Evolutionary conservation across 1,139 yeast genomes (phyloP).

Genomic region (Dujonia santamariae): DNA sequence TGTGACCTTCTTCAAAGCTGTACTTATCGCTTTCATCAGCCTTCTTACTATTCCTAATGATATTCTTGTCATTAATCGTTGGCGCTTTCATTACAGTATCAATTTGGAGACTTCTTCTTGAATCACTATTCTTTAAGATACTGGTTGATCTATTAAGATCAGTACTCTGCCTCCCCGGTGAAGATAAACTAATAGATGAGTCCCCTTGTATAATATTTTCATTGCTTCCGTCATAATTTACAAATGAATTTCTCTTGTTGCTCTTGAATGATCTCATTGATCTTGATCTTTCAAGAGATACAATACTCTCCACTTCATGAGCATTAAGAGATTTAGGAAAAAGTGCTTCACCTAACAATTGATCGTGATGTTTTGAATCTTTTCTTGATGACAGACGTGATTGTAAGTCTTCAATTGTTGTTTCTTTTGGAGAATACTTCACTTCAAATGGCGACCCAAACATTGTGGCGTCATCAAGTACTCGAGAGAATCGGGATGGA

Average conservation of each 20-base stretch:
- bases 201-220: slow-evolving; percentile 38
- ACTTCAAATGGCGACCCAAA: slow-evolving; percentile 7
- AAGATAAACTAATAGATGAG: slow-evolving; percentile 16
- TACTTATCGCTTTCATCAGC: slow-evolving; percentile 1
- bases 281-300: slow-evolving; percentile 66
- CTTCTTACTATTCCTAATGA: neutral
- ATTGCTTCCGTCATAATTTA: slow-evolving; percentile 48
- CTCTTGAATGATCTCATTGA: slow-evolving; percentile 49
- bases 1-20: slow-evolving; percentile 15
- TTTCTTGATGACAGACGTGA: slow-evolving; percentile 2
- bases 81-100: slow-evolving; percentile 5
- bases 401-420: neutral
- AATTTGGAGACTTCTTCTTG: slow-evolving; percentile 5
- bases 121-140: slow-evolving; percentile 42
- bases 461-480: neutral
- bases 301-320: slow-evolving; percentile 72
- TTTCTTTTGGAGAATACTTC: slow-evolving; percentile 5
- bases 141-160: slow-evolving; percentile 39
- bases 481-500: neutral
- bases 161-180: slow-evolving; percentile 12
- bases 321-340: slow-evolving; percentile 68
- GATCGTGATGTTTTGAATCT: slow-evolving; percentile 6
- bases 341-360: slow-evolving; percentile 56
- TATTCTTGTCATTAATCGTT: too few species aligned
- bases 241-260: slow-evolving; percentile 38